phyloP scores from a whole-genome alignment of 306 rosid genomes.

The Castanospermum australe region DNA sequence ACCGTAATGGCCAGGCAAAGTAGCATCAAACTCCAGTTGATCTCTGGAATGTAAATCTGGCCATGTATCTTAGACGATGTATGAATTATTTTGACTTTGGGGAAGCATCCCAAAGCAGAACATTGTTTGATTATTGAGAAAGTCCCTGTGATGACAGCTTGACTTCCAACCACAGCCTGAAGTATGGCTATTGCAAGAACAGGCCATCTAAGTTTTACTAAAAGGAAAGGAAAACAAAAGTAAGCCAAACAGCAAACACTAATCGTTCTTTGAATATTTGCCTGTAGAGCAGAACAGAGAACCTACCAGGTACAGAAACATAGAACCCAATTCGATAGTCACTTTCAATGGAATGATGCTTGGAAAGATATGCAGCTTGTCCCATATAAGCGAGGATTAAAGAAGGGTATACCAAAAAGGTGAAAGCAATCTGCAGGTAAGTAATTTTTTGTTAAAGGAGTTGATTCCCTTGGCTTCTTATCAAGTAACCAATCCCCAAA shows the following conservation, averaged over 20 bases:
- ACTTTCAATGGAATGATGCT: constrained; percentile 59
- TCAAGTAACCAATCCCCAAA: background rate
- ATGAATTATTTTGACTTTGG: constrained; percentile 81
- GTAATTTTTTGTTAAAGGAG: constrained; percentile 31
- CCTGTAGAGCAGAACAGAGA: background rate
- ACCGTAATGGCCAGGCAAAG: constrained; percentile 81
- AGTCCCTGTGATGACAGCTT: constrained; percentile 93
- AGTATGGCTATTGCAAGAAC: constrained; percentile 92
- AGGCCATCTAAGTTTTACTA: constrained; percentile 86
- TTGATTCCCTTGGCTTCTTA: background rate
- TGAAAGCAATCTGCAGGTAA: constrained; percentile 87
- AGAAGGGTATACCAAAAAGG: constrained; percentile 87
- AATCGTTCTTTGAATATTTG: background rate
- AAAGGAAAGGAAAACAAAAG: background rate
- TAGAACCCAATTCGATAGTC: constrained; percentile 85
- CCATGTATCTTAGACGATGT: constrained; percentile 90
- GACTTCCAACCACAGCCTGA: constrained; percentile 97
- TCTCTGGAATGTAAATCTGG: constrained; percentile 94
- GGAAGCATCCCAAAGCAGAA: constrained; percentile 87
- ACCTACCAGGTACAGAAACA: constrained; percentile 92
- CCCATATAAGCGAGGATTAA: constrained; percentile 95
- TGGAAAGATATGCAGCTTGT: constrained; percentile 97
- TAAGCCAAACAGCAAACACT: constrained; percentile 24
- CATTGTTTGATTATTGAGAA: constrained; percentile 96
- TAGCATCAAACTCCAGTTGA: constrained; percentile 88